A percentile compares a stretch with the other conserved stretches of the same genome.
These are phyloP conservation scores for Melampsora americana DNA, from an alignment of 1,284 basidiomycete species.

Conservation along the genomic window DNA sequence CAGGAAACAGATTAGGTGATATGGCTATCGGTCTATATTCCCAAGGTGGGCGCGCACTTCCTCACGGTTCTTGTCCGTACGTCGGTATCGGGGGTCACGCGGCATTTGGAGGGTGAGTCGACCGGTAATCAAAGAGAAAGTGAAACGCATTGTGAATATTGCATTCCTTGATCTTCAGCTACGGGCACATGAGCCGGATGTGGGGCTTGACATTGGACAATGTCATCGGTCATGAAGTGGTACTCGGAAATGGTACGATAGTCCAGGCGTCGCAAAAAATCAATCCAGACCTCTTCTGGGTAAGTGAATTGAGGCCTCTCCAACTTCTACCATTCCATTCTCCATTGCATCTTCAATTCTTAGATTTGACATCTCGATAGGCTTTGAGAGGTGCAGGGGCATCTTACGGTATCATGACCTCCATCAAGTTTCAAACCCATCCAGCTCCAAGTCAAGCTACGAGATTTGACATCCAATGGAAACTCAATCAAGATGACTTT, in stretches of 20 bases:
- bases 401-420: constrained; percentile 26
- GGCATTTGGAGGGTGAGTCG: constrained; percentile 49
- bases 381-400: constrained; percentile 32
- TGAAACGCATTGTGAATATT: background rate
- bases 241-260: constrained; percentile 54
- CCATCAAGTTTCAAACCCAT: too few species aligned
- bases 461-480: constrained; percentile 18
- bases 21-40: constrained; percentile 52
- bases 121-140: background rate
- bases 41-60: constrained; percentile 50
- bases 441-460: constrained; percentile 8
- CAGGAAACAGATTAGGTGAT: constrained; percentile 53
- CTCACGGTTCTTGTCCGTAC: constrained; percentile 54
- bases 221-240: constrained; percentile 52
- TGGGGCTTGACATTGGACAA: constrained; percentile 54
- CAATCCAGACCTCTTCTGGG: too few species aligned
- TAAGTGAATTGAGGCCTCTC: too few species aligned
- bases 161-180: constrained; percentile 42
- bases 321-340: too few species aligned
- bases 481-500: background rate
- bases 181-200: constrained; percentile 50
- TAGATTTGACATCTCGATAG: background rate
- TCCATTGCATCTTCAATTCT: background rate
- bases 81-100: constrained; percentile 54
- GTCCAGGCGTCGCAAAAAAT: too few species aligned